These are phyloP conservation scores for Plasmodium gaboni DNA, from an alignment of 169 alveolate genomes.

Conservation along the genomic window DNA sequence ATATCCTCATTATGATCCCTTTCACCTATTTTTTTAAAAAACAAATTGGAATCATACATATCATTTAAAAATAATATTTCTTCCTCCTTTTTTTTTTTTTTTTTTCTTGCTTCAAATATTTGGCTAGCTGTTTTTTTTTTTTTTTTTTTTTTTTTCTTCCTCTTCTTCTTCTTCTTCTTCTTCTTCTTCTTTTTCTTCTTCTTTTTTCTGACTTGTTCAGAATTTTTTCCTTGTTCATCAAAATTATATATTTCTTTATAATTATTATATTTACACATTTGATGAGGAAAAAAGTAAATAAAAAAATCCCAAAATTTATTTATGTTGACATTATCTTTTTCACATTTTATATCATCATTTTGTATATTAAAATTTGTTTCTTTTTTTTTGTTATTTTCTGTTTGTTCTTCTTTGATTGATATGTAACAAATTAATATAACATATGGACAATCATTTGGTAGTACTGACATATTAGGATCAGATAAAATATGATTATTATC, in stretches of 20 bases:
- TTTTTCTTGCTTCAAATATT: background rate
- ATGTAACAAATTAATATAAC: conserved; percentile 46
- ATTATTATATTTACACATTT: no score
- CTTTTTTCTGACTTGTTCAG: background rate
- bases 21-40: conserved; percentile 44
- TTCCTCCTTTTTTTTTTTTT: background rate
- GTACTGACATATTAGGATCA: background rate
- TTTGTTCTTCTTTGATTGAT: conserved; percentile 7
- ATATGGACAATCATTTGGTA: conserved; percentile 13
- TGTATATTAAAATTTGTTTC: background rate
- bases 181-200: conserved; percentile 6
- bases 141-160: background rate
- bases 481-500: background rate
- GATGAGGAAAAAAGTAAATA: no score
- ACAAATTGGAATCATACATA: conserved; percentile 38
- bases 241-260: no score
- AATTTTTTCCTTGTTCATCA: background rate
- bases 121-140: background rate
- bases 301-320: no score
- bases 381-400: background rate
- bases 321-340: background rate
- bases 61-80: conserved; percentile 8
- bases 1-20: background rate
- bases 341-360: background rate
- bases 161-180: background rate